These are phyloP conservation scores for Lodderomyces pseudojiufengensis DNA, from an alignment of 1,139 yeast genomes.

Conservation along the genomic window DNA sequence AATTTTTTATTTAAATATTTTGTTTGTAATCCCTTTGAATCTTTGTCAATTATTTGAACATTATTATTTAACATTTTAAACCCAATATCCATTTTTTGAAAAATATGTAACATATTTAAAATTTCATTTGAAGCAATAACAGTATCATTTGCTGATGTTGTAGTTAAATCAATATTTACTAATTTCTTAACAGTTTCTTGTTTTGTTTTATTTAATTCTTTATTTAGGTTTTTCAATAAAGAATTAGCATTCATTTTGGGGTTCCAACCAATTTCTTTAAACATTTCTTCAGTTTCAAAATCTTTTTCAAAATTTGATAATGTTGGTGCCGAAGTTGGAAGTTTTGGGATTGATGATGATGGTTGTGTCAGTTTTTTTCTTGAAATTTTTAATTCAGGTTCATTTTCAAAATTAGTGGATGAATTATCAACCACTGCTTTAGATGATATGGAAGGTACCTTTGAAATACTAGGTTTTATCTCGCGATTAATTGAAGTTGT, in stretches of 20 bases:
- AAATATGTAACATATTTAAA: conserved; percentile 53
- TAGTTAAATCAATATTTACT: conserved; percentile 39
- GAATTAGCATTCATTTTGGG: conserved; percentile 58
- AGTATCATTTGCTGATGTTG: conserved; percentile 34
- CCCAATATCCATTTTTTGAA: conserved; percentile 42
- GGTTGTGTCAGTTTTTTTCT: conserved; percentile 12
- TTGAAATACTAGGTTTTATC: too few species aligned
- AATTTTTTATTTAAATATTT: conserved; percentile 76
- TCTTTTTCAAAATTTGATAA: conserved; percentile 29
- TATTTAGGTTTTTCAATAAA: conserved; percentile 53
- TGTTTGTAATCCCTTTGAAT: conserved; percentile 80
- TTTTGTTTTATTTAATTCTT: conserved; percentile 42
- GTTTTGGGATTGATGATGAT: conserved; percentile 3
- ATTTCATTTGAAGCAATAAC: conserved; percentile 56
- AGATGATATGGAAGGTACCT: background rate
- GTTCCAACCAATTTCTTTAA: conserved; percentile 75
- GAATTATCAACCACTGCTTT: background rate
- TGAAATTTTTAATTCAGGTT: conserved; percentile 21
- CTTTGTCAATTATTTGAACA: conserved; percentile 66
- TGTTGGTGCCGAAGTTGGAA: conserved; percentile 3
- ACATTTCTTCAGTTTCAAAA: conserved; percentile 57
- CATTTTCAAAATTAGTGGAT: conserved; percentile 7
- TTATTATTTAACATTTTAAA: conserved; percentile 54
- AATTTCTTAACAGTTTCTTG: conserved; percentile 38
- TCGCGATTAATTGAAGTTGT: too few species aligned